Base-by-base conservation (phyloP, 2,329 filamentous ascomycete species). In the Leptosphaerulina australis region DNA sequence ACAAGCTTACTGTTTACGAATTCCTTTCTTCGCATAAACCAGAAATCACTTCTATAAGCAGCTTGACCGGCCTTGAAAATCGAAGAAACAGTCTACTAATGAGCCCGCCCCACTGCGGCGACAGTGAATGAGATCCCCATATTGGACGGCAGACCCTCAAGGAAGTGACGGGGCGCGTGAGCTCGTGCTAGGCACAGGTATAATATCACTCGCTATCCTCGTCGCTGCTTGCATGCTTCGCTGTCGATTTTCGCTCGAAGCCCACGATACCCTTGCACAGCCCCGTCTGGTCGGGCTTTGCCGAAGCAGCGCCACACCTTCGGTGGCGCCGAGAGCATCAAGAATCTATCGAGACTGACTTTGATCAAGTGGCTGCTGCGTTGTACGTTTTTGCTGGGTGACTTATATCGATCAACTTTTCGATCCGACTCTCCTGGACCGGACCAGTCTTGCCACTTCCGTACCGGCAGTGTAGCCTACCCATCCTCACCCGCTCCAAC, bases 391-490 rank as follows among this genome's bases (percentile, higher is more conserved):
- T 60, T 50, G 58, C 59, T 56, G 53, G 46, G 41, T 52, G 33
- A 53, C 57, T 71, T 71, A 70, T 65, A 70, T 67, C 54, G 39
- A 53, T 58, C 44, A 57, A 58, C 64, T 60, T 61, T 50, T 12
- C 59, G 50, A 52, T 59, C 58, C 59, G 39, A 59, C 59, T 63
- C 64, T 56, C 60, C 63, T 67, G 60, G 55, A 50, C 50, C 50
- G 56, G 51, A 55, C 47, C 56, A 49, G 38, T 47, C 61, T 72
- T 49, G 70, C 69, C 70, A 71, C 69, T 63, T 60, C 62, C 63
- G 55, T 60, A 57, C 62, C 58, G 50, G 54, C 58, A 58, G 52
- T 50, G 59, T 60, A 67, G 58, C 54, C 56, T 51, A 58, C 61
- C 62, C 66, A 55, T 63, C 41, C 46, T 59, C 59, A 55, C 49